Evolutionary conservation across 2,329 filamentous ascomycete genomes (phyloP).

Genomic region (Paraphoma chrysanthemicola): DNA sequence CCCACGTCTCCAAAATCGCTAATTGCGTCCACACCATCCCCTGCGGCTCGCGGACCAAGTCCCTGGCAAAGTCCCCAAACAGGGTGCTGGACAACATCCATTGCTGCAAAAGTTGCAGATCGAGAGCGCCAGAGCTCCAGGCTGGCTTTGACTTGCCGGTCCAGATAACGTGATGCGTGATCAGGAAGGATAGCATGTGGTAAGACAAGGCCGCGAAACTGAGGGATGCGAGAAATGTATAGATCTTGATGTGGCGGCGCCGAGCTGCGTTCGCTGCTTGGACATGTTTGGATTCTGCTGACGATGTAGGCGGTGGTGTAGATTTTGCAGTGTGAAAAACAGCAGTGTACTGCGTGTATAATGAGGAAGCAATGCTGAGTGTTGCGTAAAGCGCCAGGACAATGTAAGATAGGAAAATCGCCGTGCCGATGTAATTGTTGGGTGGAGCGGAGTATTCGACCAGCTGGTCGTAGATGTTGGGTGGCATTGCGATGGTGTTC

Average conservation of each 20-base stretch:
- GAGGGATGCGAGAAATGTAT: slow-evolving; percentile 31
- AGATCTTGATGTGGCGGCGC: slow-evolving; percentile 34
- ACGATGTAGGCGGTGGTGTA: not conserved
- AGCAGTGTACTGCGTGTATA: slow-evolving; percentile 25
- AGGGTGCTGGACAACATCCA: slow-evolving; percentile 40
- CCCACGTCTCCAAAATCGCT: slow-evolving; percentile 35
- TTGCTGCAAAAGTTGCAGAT: not conserved
- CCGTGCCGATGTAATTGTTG: slow-evolving; percentile 36
- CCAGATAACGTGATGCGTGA: slow-evolving; percentile 33
- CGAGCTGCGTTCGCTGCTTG: slow-evolving; percentile 21
- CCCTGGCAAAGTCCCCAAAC: slow-evolving; percentile 36
- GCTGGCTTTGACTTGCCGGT: slow-evolving; percentile 8
- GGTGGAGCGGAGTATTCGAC: slow-evolving; percentile 30
- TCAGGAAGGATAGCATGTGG: slow-evolving; percentile 42
- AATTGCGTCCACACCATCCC: slow-evolving; percentile 35
- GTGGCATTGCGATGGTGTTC: not conserved
- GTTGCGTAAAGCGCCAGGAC: slow-evolving; percentile 32
- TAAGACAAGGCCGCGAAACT: slow-evolving; percentile 38
- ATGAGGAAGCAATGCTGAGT: slow-evolving; percentile 15
- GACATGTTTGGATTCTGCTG: slow-evolving; percentile 8
- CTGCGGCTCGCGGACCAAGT: slow-evolving; percentile 32
- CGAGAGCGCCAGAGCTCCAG: slow-evolving; percentile 6
- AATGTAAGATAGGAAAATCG: slow-evolving; percentile 42
- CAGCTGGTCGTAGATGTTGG: slow-evolving; percentile 7
- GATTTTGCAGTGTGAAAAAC: not conserved